phyloP scores from a whole-genome alignment of 805 yeast species.

The Candida endomychidarum region DNA sequence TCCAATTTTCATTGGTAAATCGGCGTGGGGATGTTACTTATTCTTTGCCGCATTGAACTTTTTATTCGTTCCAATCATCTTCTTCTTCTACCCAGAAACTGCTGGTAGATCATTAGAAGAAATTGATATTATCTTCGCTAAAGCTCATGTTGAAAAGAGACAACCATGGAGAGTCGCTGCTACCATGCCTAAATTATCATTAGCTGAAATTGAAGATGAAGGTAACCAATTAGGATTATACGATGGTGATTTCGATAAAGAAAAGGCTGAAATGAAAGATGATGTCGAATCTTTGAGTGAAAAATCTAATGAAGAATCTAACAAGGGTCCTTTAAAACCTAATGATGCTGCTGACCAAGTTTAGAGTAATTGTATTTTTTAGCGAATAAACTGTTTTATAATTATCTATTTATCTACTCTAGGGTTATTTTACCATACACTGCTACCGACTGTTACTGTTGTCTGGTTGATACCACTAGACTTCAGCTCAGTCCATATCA shows the following conservation, averaged over 20 bases:
- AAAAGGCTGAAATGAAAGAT: conserved; percentile 32
- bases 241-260: conserved; percentile 44
- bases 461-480: too few relatives aligned
- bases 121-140: conserved; percentile 60
- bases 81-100: conserved; percentile 47
- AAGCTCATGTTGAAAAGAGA: conserved; percentile 55
- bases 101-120: conserved; percentile 48
- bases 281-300: conserved; percentile 14
- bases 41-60: conserved; percentile 43
- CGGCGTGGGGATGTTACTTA: conserved; percentile 43
- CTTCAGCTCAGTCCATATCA: too few relatives aligned
- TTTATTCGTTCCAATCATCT: conserved; percentile 37
- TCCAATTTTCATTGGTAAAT: conserved; percentile 38
- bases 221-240: conserved; percentile 58
- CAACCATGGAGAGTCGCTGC: conserved; percentile 65
- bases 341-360: conserved; percentile 7
- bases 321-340: conserved; percentile 11
- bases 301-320: conserved; percentile 10
- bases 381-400: conserved; percentile 1
- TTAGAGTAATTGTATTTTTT: neutral
- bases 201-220: conserved; percentile 58
- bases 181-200: conserved; percentile 57
- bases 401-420: neutral
- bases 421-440: too few relatives aligned
- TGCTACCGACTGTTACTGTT: too few relatives aligned